phyloP scores from a whole-genome alignment of 2,329 filamentous ascomycete species.

The Chalaropsis thielavioides region DNA sequence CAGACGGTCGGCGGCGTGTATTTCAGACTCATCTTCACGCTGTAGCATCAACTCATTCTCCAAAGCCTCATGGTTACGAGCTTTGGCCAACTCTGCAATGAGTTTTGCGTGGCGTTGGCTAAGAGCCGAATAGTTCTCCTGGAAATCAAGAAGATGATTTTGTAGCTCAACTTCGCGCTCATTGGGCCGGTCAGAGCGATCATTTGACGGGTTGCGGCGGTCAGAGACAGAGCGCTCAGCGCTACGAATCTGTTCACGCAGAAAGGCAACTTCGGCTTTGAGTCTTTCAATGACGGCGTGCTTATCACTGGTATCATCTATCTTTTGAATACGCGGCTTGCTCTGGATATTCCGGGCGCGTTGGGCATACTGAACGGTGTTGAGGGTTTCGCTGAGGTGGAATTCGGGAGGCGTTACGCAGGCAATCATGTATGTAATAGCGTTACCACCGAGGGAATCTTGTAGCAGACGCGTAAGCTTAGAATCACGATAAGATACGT shows the following conservation, averaged over 20 bases:
- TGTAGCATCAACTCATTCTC: conserved; percentile 36
- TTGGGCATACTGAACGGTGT: conserved; percentile 95
- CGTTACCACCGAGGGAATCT: conserved; percentile 91
- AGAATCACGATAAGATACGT: conserved; percentile 97
- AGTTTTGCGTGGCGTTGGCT: conserved; percentile 90
- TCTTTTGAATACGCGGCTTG: conserved; percentile 88
- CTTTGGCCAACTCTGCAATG: conserved; percentile 83
- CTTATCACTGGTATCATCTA: conserved; percentile 76
- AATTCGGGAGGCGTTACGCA: conserved; percentile 96
- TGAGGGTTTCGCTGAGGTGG: conserved; percentile 91
- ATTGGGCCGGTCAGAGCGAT: conserved; percentile 62
- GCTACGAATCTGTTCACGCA: conserved; percentile 84
- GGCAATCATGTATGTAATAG: conserved; percentile 98
- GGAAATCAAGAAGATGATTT: conserved; percentile 79
- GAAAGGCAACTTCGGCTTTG: conserved; percentile 82
- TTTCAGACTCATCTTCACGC: conserved; percentile 36
- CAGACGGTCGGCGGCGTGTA: conserved; percentile 65
- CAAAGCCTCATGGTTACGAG: conserved; percentile 52
- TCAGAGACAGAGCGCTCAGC: conserved; percentile 51
- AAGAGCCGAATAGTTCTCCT: conserved; percentile 87
- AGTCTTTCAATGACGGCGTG: conserved; percentile 85
- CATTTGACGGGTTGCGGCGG: conserved; percentile 41
- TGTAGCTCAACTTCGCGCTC: conserved; percentile 83
- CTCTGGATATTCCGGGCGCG: conserved; percentile 91
- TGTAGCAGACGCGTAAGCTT: conserved; percentile 87